Evolutionary conservation across 2,329 filamentous ascomycete species (phyloP).

Genomic region (Penicillium sp.): DNA sequence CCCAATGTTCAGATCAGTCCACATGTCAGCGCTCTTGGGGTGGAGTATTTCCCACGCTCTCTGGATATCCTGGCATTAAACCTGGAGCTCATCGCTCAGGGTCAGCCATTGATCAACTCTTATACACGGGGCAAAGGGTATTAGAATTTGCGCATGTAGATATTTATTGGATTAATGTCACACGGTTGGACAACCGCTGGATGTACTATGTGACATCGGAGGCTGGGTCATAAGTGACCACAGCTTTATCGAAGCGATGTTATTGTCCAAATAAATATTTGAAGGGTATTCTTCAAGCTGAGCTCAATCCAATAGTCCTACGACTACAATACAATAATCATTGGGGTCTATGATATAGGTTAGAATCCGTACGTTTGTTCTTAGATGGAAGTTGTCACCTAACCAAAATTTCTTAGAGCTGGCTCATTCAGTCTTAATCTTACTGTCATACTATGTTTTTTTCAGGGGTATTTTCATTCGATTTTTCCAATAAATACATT

Average conservation of each 20-base stretch:
- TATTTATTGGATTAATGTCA: background rate
- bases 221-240: background rate
- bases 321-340: background rate
- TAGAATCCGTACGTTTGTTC: too few species aligned
- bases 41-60: conserved; percentile 56
- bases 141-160: conserved; percentile 32
- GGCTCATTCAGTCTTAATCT: background rate
- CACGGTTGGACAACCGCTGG: background rate
- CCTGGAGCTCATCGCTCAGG: conserved; percentile 53
- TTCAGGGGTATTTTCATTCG: too few species aligned
- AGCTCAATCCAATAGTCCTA: background rate
- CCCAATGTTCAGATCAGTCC: conserved; percentile 69
- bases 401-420: background rate
- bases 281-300: background rate
- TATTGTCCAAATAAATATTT: background rate
- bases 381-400: too few species aligned
- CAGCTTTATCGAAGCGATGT: background rate
- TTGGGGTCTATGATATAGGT: background rate
- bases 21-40: conserved; percentile 60
- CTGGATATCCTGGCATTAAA: conserved; percentile 61
- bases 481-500: background rate
- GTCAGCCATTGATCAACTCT: conserved; percentile 60
- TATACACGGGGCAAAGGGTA: conserved; percentile 63
- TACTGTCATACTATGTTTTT: background rate
- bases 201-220: background rate